Evolutionary conservation across 2,329 filamentous ascomycete species (phyloP), one percentile per base, ranked within the genome.

Genomic region (Microsporum ferrugineum): DNA sequence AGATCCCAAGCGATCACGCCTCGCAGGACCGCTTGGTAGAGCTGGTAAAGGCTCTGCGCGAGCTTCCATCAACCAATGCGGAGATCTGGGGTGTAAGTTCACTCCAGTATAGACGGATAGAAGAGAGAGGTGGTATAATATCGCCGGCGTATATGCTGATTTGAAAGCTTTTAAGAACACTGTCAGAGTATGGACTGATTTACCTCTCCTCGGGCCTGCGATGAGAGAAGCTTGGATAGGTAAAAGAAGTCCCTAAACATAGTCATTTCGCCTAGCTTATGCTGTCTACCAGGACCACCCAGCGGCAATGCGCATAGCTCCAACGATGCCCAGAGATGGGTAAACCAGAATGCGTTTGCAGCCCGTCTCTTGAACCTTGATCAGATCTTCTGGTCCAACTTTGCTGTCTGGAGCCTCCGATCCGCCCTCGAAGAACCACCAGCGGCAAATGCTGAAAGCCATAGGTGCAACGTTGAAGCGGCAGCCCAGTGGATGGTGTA

Each of bases 51-150:
- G 55, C 39, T 17, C 39, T 57, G 36, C 41, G 17, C 8, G 55
- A 57, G 55, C 55, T 57, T 27, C 55, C 36, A 6, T 1, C 55
- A 41, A 57, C 34, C 5, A 27, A 43, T 5, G 23, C 27, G 1
- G 36, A 57, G 55, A 43, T 57, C n/a, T 57, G 55, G 55, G 55
- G 55, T 10, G 55, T 57, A 6, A 57, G 55, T 55, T 55, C n/a
- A 3, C n/a, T 36, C 14, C 45, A 31, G 17, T 6, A 47, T 2
- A 17, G 43, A 47, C 17, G 17, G 17, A 23, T 23, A 23, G 17
- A 23, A 23, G 17, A 23, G 17, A 23, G 17, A 23, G 17, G 17
- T 23, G 17, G 17, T 23, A 23, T 23, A 23, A 23, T 23, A 23
- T 23, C 17, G 17, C 17, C 17, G 17, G 17, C 17, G 17, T 53